These are phyloP conservation scores for Porphyridium purpureum DNA, from an alignment of 23 red algal genomes.

Conservation along the genomic window DNA sequence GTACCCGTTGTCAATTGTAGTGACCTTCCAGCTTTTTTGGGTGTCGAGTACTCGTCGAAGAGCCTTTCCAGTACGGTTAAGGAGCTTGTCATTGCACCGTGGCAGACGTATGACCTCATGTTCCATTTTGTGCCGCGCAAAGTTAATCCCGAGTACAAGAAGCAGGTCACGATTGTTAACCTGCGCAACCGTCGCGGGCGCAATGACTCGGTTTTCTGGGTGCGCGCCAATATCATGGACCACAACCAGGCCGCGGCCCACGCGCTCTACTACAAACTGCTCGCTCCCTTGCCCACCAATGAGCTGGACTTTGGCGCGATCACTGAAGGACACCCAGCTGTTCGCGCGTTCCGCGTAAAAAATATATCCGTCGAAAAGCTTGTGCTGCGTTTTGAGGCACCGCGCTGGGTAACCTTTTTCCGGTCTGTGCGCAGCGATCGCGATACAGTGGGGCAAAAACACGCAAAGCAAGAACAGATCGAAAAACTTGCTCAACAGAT, in stretches of 20 bases:
- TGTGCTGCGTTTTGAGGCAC: constrained; percentile 30
- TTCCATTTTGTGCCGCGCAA: constrained; percentile 57
- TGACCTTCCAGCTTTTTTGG: constrained; percentile 55
- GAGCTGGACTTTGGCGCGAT: constrained; percentile 64
- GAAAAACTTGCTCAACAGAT: too few relatives aligned
- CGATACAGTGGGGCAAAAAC: too few relatives aligned
- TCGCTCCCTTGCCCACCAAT: constrained; percentile 43
- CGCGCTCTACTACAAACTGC: constrained; percentile 77
- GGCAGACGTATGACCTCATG: constrained; percentile 35
- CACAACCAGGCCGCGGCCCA: constrained; percentile 61
- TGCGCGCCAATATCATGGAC: constrained; percentile 83
- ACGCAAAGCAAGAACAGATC: too few relatives aligned
- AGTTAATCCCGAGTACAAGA: constrained; percentile 71
- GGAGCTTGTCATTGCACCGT: constrained; percentile 38
- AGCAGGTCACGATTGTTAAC: constrained; percentile 82
- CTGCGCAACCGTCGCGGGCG: constrained; percentile 33
- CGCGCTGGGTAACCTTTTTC: constrained; percentile 18
- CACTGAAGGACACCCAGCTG: constrained; percentile 45
- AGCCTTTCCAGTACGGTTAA: constrained; percentile 27
- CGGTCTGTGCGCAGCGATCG: too few relatives aligned
- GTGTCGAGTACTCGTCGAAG: constrained; percentile 50
- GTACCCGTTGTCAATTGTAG: constrained; percentile 49
- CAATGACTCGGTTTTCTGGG: constrained; percentile 17
- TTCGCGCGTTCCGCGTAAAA: constrained; percentile 44
- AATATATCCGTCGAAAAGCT: constrained; percentile 39